A percentile compares a stretch with the other conserved stretches of the same genome.
These are phyloP conservation scores for Fagus crenata DNA, from an alignment of 306 rosid genomes.

Conservation along the genomic window DNA sequence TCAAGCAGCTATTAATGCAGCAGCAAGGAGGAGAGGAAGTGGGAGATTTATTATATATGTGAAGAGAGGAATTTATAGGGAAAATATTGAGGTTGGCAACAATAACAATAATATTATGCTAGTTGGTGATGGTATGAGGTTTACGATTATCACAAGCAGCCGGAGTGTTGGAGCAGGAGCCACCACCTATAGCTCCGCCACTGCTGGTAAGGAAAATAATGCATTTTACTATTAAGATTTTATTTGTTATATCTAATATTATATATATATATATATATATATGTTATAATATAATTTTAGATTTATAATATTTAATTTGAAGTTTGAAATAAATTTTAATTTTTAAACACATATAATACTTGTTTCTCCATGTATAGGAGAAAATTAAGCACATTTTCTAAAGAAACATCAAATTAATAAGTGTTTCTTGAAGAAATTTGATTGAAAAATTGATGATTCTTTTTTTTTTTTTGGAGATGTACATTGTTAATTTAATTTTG, in stretches of 20 bases:
- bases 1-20: slow-evolving; percentile 66
- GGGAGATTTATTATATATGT: slow-evolving; percentile 59
- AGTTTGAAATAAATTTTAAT: too few species aligned
- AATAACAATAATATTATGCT: slow-evolving; percentile 62
- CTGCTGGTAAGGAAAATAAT: slow-evolving; percentile 57
- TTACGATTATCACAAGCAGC: slow-evolving; percentile 54
- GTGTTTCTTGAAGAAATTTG: too few species aligned
- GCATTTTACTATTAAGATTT: too few species aligned
- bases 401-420: too few species aligned
- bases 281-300: too few species aligned
- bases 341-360: background rate
- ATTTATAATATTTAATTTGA: too few species aligned
- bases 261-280: too few species aligned
- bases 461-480: too few species aligned
- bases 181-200: slow-evolving; percentile 85
- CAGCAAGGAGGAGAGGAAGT: slow-evolving; percentile 49
- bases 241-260: too few species aligned
- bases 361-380: background rate
- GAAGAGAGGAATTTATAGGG: slow-evolving; percentile 74
- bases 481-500: too few species aligned
- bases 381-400: too few species aligned
- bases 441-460: too few species aligned
- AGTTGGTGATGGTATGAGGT: slow-evolving; percentile 66
- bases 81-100: slow-evolving; percentile 63
- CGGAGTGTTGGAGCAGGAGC: slow-evolving; percentile 60